Evolutionary conservation across 2,329 filamentous ascomycete genomes (phyloP), one percentile per base, ranked within the genome.

Genomic region (Ophiostoma populinum): DNA sequence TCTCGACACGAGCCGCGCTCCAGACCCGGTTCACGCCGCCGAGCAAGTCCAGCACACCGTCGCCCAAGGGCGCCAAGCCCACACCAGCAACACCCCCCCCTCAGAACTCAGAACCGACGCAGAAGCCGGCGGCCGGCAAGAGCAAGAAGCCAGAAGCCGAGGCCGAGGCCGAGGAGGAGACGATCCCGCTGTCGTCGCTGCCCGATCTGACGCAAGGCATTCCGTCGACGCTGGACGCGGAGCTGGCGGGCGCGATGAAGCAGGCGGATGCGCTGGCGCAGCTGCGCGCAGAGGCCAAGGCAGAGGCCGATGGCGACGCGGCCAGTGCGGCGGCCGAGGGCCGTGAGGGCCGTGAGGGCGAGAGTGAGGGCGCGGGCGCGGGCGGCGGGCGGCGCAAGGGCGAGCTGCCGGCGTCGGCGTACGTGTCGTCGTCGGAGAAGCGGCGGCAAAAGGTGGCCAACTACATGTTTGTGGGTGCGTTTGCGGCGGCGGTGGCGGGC

Each of bases 181-280:
- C 35, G n/a, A n/a, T 66, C 45, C 62, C 72, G 17, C 63, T 70
- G 35, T 67, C 76, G 48, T 76, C 81, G 35, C 70, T 94, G 10
- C 87, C 87, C 35, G 86, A 95, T 52, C 65, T 95, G 29, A 90
- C 83, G n/a, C 77, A 87, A 50, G 87, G 87, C 43, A 92, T 95
- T 42, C 87, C 87, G 0, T 93, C 86, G 2, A 93, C 86, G 1
- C 67, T 94, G 37, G 80, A 77, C 38, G 76, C 76, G 40, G 87
- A 94, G 56, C 69, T 77, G 38, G 56, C 59, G 1, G 55, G 59
- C 41, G 53, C 57, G n/a, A 57, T 50, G 44, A 43, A 60, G 47
- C 46, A 53, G 43, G 44, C 51, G 44, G 44, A 51, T 0, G 51
- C 52, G 1, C 39, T 58, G 28, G 38, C 58, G 24, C 45, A 57